Evolutionary conservation across 805 yeast species (phyloP).

Genomic region (Yarrowia deformans): DNA sequence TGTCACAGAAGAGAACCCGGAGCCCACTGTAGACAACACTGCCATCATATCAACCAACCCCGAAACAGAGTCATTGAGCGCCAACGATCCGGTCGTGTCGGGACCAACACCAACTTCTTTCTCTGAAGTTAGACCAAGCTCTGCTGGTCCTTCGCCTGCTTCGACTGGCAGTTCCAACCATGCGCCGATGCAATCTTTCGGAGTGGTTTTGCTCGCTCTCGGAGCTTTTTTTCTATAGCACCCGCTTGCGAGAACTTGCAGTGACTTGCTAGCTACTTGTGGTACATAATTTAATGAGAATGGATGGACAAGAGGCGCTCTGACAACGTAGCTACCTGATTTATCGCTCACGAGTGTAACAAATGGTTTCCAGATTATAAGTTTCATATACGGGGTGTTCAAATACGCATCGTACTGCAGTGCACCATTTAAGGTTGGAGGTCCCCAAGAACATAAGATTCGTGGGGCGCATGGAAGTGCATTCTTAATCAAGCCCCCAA

Average conservation of each 20-base stretch:
- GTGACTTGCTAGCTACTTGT: too few relatives aligned
- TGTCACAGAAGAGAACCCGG: background rate
- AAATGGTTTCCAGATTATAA: too few relatives aligned
- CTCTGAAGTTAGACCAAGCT: background rate
- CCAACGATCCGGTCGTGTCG: background rate
- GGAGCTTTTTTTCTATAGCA: background rate
- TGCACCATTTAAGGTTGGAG: too few relatives aligned
- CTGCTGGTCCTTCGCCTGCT: constrained; percentile 4
- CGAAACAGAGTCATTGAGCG: background rate
- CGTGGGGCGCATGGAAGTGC: constrained; percentile 15
- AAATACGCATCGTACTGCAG: too few relatives aligned
- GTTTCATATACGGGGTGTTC: too few relatives aligned
- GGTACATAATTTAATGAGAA: too few relatives aligned
- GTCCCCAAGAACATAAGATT: constrained; percentile 13
- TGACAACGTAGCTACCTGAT: too few relatives aligned
- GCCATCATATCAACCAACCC: background rate
- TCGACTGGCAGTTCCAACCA: constrained; percentile 20
- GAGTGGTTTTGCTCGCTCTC: constrained; percentile 6
- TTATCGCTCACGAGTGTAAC: too few relatives aligned
- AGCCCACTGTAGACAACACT: background rate
- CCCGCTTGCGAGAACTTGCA: background rate
- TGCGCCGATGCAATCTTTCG: constrained; percentile 4
- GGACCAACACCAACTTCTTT: background rate
- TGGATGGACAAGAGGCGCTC: too few relatives aligned
- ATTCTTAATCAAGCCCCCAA: constrained; percentile 5